A percentile compares a stretch with the other conserved stretches of the same genome.
These are phyloP conservation scores for Eutrema yunnanense DNA, from an alignment of 345 rosid species.

Conservation along the genomic window DNA sequence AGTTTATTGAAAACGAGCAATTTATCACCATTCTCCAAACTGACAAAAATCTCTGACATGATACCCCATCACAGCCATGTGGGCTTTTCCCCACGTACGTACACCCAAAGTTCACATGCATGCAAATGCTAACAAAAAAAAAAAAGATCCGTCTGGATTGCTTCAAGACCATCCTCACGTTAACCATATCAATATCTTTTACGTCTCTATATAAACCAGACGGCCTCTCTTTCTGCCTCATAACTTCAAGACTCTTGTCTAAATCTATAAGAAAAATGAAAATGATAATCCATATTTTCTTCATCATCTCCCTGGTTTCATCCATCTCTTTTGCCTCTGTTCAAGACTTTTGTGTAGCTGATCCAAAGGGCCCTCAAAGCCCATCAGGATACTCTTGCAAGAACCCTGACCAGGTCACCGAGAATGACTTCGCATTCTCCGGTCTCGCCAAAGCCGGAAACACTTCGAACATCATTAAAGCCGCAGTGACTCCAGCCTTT, in stretches of 20 bases:
- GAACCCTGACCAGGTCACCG: constrained; percentile 43
- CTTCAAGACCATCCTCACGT: constrained; percentile 30
- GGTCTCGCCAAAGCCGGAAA: constrained; percentile 55
- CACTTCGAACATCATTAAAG: constrained; percentile 66
- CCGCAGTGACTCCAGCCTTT: constrained; percentile 72
- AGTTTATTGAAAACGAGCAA: not conserved
- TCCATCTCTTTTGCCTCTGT: constrained; percentile 50
- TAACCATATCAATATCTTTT: constrained; percentile 21
- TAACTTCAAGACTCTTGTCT: constrained; percentile 8
- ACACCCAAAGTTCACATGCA: constrained; percentile 36
- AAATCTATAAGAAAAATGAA: constrained; percentile 1
- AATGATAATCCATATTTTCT: constrained; percentile 40
- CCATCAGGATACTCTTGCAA: constrained; percentile 79
- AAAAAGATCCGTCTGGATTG: not conserved
- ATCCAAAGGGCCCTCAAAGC: constrained; percentile 40
- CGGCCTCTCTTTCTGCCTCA: not conserved
- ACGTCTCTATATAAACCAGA: constrained; percentile 18
- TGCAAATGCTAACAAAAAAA: constrained; percentile 15
- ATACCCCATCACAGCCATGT: constrained; percentile 27
- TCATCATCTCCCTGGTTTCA: constrained; percentile 38
- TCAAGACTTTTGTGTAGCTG: constrained; percentile 76
- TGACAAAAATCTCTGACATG: constrained; percentile 28
- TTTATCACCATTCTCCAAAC: not conserved
- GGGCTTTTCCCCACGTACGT: constrained; percentile 22
- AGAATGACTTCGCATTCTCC: constrained; percentile 55